Base-by-base conservation (phyloP, 805 yeast species). In the Zygotorulaspora chibaensis region DNA sequence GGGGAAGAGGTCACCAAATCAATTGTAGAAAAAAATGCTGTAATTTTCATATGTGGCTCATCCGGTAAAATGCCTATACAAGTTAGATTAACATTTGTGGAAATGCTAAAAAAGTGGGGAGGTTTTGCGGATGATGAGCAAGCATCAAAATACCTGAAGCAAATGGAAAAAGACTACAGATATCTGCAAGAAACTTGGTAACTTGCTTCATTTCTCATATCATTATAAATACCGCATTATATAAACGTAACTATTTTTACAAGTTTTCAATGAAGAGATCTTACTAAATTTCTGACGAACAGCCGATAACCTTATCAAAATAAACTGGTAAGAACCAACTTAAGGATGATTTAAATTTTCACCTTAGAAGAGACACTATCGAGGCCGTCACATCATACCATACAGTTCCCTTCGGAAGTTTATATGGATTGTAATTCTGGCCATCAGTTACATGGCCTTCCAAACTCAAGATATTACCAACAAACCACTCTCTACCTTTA, bases 61-160 rank as follows among this genome's bases (percentile, higher is more conserved):
- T 81, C 95, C 20, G 98, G 99, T 0, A 79, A 79, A 52, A 93
- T 93, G 99, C 99, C 99, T 0, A 73, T 78, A 17, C 89, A 83
- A 65, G 93, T 91, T 1, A 71, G 96, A 46, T 66, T 85, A n/a
- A 91, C 97, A 0, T 62, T 93, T 23, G 79, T 76, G 30, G 83
- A 78, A 12, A 78, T 86, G 11, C 57, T 86, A 10, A 67, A 69
- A 46, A 79, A 77, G 52, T 63, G 68, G 48, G 73, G 70, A 0
- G 65, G 65, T 15, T 55, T 74, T 33, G 35, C 31, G 3, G 61
- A 65, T 8, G 72, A 72, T 3, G 72, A 71, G 4, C 68, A 65
- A 17, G 81, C 87, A 0, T 76, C 73, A 15, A 56, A 65, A n/a
- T 78, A 70, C 56, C 61, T 86, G 34, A 52, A 76, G 11, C 68